phyloP scores from a whole-genome alignment of 768 basidiomycete species.

The Pleurotus djamor region DNA sequence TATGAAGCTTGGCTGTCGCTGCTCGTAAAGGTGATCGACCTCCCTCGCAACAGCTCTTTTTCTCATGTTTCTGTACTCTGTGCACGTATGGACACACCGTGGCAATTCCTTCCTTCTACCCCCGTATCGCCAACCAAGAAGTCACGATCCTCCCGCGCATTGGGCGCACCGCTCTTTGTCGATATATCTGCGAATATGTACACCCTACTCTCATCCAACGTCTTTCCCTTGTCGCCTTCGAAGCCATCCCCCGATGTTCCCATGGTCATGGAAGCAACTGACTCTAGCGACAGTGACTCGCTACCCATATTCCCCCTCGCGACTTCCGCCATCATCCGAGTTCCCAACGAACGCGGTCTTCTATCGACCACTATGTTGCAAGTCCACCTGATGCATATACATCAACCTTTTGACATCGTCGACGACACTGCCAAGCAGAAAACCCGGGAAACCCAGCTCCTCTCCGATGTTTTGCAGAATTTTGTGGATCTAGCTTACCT shows the following conservation, averaged over 20 bases:
- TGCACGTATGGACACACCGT: constrained; percentile 57
- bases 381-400: constrained; percentile 57
- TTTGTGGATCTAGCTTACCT: constrained; percentile 72
- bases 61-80: constrained; percentile 58
- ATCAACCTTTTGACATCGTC: constrained; percentile 32
- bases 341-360: constrained; percentile 42
- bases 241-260: constrained; percentile 21
- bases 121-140: constrained; percentile 13
- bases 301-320: constrained; percentile 51
- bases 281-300: constrained; percentile 19
- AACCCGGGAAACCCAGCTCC: constrained; percentile 26
- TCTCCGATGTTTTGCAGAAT: constrained; percentile 61
- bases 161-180: constrained; percentile 29
- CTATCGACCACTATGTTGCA: constrained; percentile 52
- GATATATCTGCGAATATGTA: constrained; percentile 52
- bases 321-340: constrained; percentile 57
- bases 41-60: constrained; percentile 26
- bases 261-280: constrained; percentile 27
- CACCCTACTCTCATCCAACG: constrained; percentile 39
- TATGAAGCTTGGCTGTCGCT: constrained; percentile 64
- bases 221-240: constrained; percentile 36
- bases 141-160: constrained; percentile 22
- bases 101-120: constrained; percentile 48
- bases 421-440: constrained; percentile 25
- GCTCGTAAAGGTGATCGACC: constrained; percentile 28